Percentiles rank a stretch among this genome's conserved stretches.
Conservation (phyloP, 148 eudicot species). For the Persicaria maculosa region DNA sequence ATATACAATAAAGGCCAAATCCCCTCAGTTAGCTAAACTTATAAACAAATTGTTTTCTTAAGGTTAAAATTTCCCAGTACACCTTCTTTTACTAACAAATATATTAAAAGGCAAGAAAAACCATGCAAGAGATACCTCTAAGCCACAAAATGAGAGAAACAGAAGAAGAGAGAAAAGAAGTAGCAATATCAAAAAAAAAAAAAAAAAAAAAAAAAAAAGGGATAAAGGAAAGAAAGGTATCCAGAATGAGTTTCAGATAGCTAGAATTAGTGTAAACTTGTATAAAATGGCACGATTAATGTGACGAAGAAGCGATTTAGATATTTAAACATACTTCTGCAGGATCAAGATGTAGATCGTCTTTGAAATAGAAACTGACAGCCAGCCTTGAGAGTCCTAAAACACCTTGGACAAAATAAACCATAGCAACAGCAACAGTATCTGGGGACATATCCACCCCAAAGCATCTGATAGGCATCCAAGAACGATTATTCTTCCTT, state of each 20-base stretch:
- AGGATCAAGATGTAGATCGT: constrained; percentile 94
- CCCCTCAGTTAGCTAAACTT: not conserved
- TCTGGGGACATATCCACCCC: constrained; percentile 95
- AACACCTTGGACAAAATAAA: constrained; percentile 98
- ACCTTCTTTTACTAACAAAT: not conserved
- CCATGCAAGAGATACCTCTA: not conserved
- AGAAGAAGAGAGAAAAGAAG: not conserved
- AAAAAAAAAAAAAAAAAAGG: too few species aligned
- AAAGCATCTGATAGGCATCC: constrained; percentile 40
- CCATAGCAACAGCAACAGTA: constrained; percentile 94
- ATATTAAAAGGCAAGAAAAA: not conserved
- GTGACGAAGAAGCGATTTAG: not conserved
- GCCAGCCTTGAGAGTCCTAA: constrained; percentile 93
- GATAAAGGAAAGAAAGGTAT: not conserved
- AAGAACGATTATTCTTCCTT: constrained; percentile 33
- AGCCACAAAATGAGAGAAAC: not conserved
- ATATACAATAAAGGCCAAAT: not conserved
- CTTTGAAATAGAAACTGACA: constrained; percentile 93
- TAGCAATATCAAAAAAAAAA: not conserved
- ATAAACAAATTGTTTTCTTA: not conserved
- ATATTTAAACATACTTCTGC: constrained; percentile 64
- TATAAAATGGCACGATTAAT: not conserved
- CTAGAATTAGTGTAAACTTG: not conserved
- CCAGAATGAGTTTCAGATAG: not conserved
- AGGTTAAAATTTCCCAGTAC: not conserved